Evolutionary conservation across 805 yeast genomes (phyloP).

Genomic region (Cyberlindnera xylosilytica): DNA sequence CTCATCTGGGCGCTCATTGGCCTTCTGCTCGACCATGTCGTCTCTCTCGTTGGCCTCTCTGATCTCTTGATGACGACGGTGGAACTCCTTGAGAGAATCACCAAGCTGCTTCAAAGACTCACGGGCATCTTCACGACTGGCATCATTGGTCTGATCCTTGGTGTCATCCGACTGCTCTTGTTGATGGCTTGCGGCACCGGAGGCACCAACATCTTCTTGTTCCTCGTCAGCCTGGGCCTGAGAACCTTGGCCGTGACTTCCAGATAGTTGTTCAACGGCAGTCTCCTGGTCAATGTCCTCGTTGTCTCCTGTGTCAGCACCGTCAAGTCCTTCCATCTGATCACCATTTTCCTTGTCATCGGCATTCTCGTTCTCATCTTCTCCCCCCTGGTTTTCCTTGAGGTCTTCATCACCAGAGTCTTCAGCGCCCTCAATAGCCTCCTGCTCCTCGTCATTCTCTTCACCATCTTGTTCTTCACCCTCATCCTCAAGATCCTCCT

Average conservation of each 20-base stretch:
- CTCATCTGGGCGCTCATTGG: conserved; percentile 76
- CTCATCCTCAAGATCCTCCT: conserved; percentile 27
- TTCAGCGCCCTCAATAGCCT: conserved; percentile 33
- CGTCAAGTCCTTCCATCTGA: conserved; percentile 52
- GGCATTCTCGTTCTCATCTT: conserved; percentile 37
- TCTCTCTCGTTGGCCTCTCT: conserved; percentile 57
- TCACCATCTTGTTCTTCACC: conserved; percentile 32
- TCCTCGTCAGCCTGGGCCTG: conserved; percentile 54
- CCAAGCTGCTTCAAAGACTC: conserved; percentile 87
- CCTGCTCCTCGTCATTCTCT: conserved; percentile 28
- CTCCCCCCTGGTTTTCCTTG: conserved; percentile 29
- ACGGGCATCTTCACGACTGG: conserved; percentile 62
- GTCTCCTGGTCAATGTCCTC: conserved; percentile 52
- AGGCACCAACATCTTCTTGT: conserved; percentile 64
- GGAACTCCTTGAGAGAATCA: conserved; percentile 87
- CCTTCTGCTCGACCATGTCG: conserved; percentile 46
- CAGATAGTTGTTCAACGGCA: conserved; percentile 56
- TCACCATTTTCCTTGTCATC: conserved; percentile 40
- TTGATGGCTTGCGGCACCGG: conserved; percentile 49
- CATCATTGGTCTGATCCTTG: conserved; percentile 42
- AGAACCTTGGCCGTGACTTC: conserved; percentile 61
- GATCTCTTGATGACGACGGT: conserved; percentile 86
- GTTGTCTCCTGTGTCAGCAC: conserved; percentile 41
- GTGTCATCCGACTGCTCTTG: conserved; percentile 41
- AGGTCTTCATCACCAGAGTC: conserved; percentile 33